Evolutionary conservation across 2,329 filamentous ascomycete species (phyloP), one percentile per base, ranked within the genome.

Genomic region (Exophiala sideris): DNA sequence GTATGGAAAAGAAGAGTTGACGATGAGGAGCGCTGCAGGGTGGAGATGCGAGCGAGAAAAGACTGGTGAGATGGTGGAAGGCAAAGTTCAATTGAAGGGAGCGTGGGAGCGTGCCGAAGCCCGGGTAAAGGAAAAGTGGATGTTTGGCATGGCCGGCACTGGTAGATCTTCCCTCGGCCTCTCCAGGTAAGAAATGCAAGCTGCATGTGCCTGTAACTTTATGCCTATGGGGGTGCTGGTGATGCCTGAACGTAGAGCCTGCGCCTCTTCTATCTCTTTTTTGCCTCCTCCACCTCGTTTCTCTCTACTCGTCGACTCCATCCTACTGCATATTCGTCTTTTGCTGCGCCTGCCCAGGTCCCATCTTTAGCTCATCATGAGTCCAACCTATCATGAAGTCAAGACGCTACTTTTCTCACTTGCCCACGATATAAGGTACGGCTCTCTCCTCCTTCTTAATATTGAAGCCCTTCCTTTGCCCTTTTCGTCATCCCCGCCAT

Each of bases 401-500:
- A 39, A 38, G 53, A 56, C 52, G 39, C 49, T 33, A 44, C 50
- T 56, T 44, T 58, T 57, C 51, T 54, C 45, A 24, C 52, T 44
- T 45, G 40, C 32, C 41, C 56, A 50, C 48, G 54, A 63, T 63
- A 63, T 63, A 63, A 62, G 60, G 59, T 62, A 63, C 59, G 59
- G 57, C 56, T 62, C 56, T 63, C 72, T 72, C 75, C 67, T 79
- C 79, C 75, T 77, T 77, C 80, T 79, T 44, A 44, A 29, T 29
- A 29, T 29, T 8, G 14, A 44, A 6, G n/a, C 21, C 41, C 76
- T 79, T 76, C 72, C 75, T 53, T 64, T 58, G 52, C 62, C 58
- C 51, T 62, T 60, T 63, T 61, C 57, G 60, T 62, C 62, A 60
- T 62, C 62, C 59, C 58, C 62, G 60, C 60, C 58, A 40, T 57